Conservation (phyloP, 768 basidiomycete genomes). For the Boletus insuetus region DNA sequence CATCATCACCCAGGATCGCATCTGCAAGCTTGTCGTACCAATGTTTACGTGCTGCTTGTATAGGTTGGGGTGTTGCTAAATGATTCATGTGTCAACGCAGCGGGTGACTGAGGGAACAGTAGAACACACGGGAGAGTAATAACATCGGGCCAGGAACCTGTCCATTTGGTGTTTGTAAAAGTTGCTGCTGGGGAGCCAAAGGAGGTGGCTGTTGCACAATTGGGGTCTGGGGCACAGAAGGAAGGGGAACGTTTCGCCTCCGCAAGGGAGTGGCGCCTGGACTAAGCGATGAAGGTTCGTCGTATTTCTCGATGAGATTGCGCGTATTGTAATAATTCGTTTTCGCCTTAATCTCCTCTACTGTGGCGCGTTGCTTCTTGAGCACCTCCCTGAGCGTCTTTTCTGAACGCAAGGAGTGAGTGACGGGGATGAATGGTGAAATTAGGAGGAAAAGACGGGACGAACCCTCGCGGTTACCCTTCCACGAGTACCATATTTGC, state of each 20-base stretch:
- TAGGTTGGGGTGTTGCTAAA: constrained; percentile 38
- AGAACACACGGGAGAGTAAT: constrained; percentile 40
- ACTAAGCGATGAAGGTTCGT: constrained; percentile 47
- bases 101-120: background rate
- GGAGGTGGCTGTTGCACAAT: constrained; percentile 28
- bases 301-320: constrained; percentile 87
- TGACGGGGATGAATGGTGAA: background rate
- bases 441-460: background rate
- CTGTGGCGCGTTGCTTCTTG: constrained; percentile 76
- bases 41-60: constrained; percentile 58
- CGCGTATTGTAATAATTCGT: constrained; percentile 94
- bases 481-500: constrained; percentile 80
- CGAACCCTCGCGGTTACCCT: constrained; percentile 76
- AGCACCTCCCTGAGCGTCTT: constrained; percentile 70
- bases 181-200: constrained; percentile 10
- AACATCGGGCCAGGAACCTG: constrained; percentile 27
- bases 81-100: constrained; percentile 7
- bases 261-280: constrained; percentile 39
- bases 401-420: constrained; percentile 46
- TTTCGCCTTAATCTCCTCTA: constrained; percentile 97
- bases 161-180: constrained; percentile 21
- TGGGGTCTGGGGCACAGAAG: constrained; percentile 33
- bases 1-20: constrained; percentile 80
- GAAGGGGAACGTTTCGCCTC: constrained; percentile 35
- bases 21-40: constrained; percentile 91